Conservation (phyloP, 129 eudicot species). For the Chrysanthemum lavandulifolium region DNA sequence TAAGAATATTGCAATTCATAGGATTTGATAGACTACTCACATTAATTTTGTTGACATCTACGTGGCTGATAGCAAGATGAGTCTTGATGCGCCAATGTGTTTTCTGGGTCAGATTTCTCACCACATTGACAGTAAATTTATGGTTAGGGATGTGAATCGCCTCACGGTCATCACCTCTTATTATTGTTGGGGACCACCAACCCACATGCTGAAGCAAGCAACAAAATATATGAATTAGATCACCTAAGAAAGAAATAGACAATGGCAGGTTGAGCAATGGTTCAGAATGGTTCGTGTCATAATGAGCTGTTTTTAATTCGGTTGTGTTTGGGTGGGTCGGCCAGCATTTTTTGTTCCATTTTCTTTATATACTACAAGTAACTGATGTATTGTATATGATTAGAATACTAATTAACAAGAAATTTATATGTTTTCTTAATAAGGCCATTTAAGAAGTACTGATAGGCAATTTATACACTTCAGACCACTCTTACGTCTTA, state of each 20-base stretch:
- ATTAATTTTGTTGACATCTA: no score
- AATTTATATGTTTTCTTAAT: background rate
- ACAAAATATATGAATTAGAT: conserved; percentile 13
- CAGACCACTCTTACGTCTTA: no score
- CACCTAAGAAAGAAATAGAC: background rate
- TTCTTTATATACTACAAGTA: background rate
- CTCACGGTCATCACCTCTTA: conserved; percentile 92
- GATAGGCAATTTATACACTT: background rate
- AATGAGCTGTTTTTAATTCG: no score
- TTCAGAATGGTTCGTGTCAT: no score
- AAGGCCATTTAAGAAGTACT: background rate
- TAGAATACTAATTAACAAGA: background rate
- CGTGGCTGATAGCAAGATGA: no score
- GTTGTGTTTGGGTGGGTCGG: background rate
- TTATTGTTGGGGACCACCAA: conserved; percentile 92
- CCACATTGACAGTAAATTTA: conserved; percentile 68
- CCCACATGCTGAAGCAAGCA: conserved; percentile 64
- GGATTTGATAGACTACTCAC: no score
- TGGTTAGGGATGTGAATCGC: conserved; percentile 86
- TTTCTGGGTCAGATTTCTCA: conserved; percentile 81
- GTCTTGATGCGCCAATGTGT: conserved; percentile 81
- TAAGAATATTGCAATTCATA: no score
- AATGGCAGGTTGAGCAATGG: no score
- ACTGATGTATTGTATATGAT: background rate
- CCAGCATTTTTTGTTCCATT: background rate